Percentiles rank a stretch among this genome's conserved stretches.
phyloP scores from a whole-genome alignment of 768 basidiomycete species.

The Lepiota subincarnata region DNA sequence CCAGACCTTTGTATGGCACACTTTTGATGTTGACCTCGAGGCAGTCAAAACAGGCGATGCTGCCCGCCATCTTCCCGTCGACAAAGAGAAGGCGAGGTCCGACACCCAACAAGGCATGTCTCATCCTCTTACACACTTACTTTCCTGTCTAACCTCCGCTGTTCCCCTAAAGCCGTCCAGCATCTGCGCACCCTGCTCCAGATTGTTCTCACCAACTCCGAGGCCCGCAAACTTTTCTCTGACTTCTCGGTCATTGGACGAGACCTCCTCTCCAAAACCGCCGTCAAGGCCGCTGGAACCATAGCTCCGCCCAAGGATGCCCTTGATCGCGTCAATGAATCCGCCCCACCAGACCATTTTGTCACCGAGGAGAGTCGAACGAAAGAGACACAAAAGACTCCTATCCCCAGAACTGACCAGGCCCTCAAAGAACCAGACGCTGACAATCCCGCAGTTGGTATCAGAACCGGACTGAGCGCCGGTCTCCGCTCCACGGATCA shows the following conservation, averaged over 20 bases:
- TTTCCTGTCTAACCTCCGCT: not conserved
- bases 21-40: conserved; percentile 44
- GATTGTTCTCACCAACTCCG: conserved; percentile 89
- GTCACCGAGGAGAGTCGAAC: conserved; percentile 39
- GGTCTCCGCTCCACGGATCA: too few relatives aligned
- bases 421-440: conserved; percentile 43
- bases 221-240: conserved; percentile 83
- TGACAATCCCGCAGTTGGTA: conserved; percentile 33
- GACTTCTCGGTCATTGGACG: conserved; percentile 78
- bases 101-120: conserved; percentile 60
- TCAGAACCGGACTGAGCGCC: too few relatives aligned
- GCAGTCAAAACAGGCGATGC: conserved; percentile 23
- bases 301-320: conserved; percentile 63
- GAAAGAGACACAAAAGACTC: conserved; percentile 30
- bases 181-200: conserved; percentile 86
- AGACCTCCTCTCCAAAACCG: conserved; percentile 75
- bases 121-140: not conserved
- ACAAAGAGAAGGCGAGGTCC: conserved; percentile 46
- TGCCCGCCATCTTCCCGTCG: conserved; percentile 36
- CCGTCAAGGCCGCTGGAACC: conserved; percentile 62
- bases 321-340: conserved; percentile 62
- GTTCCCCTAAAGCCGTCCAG: conserved; percentile 51
- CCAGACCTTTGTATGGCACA: conserved; percentile 88
- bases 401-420: conserved; percentile 30
- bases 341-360: conserved; percentile 68